Evolutionary conservation across 1,139 yeast species (phyloP).

Genomic region (Protomyces macrosporus): DNA sequence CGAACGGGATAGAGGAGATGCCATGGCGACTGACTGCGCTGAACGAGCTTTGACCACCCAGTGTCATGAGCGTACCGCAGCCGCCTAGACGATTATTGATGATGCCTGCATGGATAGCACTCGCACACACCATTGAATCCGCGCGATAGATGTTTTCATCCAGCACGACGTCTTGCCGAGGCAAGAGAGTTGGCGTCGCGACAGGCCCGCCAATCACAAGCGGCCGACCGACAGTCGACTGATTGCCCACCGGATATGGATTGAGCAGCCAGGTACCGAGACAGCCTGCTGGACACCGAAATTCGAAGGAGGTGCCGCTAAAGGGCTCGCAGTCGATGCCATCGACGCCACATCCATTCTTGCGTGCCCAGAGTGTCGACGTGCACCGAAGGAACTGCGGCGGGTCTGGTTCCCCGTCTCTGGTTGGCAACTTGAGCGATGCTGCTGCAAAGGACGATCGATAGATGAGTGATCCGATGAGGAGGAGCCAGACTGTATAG

Average conservation of each 20-base stretch:
- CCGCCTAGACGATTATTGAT: slow-evolving; percentile 75
- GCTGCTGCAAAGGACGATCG: slow-evolving; percentile 22
- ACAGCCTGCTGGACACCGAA: slow-evolving; percentile 87
- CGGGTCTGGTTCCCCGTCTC: background rate
- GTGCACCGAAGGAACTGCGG: slow-evolving; percentile 13
- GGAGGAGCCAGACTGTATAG: slow-evolving; percentile 2
- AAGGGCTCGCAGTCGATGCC: slow-evolving; percentile 55
- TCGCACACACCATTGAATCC: slow-evolving; percentile 84
- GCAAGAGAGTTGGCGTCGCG: background rate
- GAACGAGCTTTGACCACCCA: slow-evolving; percentile 52
- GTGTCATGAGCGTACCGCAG: slow-evolving; percentile 60
- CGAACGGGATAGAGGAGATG: slow-evolving; percentile 57
- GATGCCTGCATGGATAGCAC: slow-evolving; percentile 82
- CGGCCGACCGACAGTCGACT: slow-evolving; percentile 62
- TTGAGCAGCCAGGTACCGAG: slow-evolving; percentile 72
- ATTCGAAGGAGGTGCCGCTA: slow-evolving; percentile 46
- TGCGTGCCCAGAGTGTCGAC: slow-evolving; percentile 34
- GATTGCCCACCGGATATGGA: slow-evolving; percentile 69
- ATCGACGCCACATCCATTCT: slow-evolving; percentile 68
- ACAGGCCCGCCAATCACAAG: slow-evolving; percentile 73
- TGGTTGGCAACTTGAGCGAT: background rate
- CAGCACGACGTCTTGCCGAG: background rate
- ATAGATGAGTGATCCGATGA: background rate
- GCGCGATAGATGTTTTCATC: slow-evolving; percentile 53
- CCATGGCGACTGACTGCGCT: slow-evolving; percentile 45